Evolutionary conservation across 352 stramenopile genomes (phyloP).

Genomic region (Pythium rishiriense): DNA sequence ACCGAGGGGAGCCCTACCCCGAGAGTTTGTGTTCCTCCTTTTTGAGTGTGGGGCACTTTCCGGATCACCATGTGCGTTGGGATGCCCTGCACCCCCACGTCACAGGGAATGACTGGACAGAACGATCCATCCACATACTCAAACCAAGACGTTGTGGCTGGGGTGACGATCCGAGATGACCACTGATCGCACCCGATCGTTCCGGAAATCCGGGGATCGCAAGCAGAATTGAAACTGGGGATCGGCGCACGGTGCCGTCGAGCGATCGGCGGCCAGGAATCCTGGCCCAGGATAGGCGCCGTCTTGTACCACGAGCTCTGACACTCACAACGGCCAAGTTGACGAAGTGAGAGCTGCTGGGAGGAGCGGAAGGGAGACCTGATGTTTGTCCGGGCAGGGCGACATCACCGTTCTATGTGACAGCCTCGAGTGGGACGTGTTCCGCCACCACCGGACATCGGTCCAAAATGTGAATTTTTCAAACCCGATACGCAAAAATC

Average conservation of each 20-base stretch:
- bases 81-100: slow-evolving; percentile 18
- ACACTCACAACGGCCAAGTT: background rate
- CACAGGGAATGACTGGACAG: slow-evolving; percentile 25
- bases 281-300: too few species aligned
- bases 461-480: slow-evolving; percentile 20
- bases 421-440: slow-evolving; percentile 12
- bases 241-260: background rate
- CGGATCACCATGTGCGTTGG: slow-evolving; percentile 16
- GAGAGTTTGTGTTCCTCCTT: too few species aligned
- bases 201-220: background rate
- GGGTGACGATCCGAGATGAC: background rate
- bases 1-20: background rate
- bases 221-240: background rate
- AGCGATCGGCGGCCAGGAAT: too few species aligned
- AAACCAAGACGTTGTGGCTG: background rate
- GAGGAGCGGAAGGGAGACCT: background rate
- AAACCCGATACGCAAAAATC: background rate
- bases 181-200: background rate
- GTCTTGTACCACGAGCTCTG: background rate
- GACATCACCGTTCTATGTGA: slow-evolving; percentile 20
- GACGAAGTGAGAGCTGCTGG: background rate
- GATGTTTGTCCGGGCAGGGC: background rate
- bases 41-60: slow-evolving; percentile 10
- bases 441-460: slow-evolving; percentile 9
- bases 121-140: background rate